A percentile compares a stretch with the other conserved stretches of the same genome.
phyloP scores from a whole-genome alignment of 2,329 filamentous ascomycete species.

The Tolypocladium tropicale region DNA sequence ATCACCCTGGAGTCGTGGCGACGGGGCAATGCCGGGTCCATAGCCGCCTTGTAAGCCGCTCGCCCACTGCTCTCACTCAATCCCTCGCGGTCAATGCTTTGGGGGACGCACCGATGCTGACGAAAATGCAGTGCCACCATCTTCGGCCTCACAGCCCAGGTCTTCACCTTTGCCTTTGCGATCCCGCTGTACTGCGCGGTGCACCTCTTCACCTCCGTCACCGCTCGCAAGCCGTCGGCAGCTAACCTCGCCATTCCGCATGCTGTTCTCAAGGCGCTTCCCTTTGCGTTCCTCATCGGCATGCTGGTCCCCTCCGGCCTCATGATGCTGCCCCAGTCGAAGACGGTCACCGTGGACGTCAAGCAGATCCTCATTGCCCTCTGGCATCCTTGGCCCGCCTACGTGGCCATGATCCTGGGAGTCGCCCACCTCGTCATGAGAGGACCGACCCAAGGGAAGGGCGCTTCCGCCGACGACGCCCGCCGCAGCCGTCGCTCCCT shows the following conservation, averaged over 20 bases:
- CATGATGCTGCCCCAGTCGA: neutral
- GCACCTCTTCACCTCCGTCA: constrained; percentile 4
- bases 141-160: constrained; percentile 7
- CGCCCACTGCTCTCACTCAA: neutral
- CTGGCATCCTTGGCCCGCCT: constrained; percentile 12
- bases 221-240: constrained; percentile 5
- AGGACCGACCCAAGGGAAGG: neutral
- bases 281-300: neutral
- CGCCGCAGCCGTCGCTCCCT: neutral
- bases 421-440: neutral
- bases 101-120: neutral
- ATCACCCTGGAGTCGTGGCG: constrained; percentile 11
- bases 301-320: neutral
- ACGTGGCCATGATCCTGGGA: constrained; percentile 6
- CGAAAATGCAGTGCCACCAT: constrained; percentile 3
- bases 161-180: constrained; percentile 10
- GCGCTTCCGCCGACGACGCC: neutral
- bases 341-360: constrained; percentile 4
- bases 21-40: constrained; percentile 5
- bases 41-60: constrained; percentile 7
- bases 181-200: constrained; percentile 8
- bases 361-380: constrained; percentile 10
- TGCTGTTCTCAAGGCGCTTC: constrained; percentile 6
- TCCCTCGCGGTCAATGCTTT: too few species aligned
- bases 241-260: constrained; percentile 8